Base-by-base conservation (phyloP, 164 flowering plant genomes). In the Tinospora cordifolia region DNA sequence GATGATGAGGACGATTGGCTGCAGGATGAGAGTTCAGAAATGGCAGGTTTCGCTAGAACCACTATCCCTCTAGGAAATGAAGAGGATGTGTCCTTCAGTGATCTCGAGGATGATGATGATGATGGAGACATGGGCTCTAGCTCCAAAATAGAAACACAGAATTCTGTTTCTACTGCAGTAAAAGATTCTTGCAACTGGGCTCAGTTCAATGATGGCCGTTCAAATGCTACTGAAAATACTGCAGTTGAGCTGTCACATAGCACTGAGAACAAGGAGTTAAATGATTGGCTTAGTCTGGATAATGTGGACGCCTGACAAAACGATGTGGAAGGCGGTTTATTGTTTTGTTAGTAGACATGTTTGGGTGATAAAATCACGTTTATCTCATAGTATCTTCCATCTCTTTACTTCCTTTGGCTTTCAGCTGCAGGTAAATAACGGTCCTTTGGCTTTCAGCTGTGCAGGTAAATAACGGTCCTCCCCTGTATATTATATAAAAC, bases 21-120 rank as follows among this genome's bases (percentile, higher is more conserved):
- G 5, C 84, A 92, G 14, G 85, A 92, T 6, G 87, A 84, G 69
- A 80, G 84, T 69, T 75, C 78, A 17, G 91, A 91, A 21, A 66
- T 87, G 19, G 82, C 75, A 40, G 81, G 84, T n/a, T 84, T 76
- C 63, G 58, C 47, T 66, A 76, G 81, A 14, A 71, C 78, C 15
- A 62, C 74, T 6, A 69, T 81, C 60, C 78, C 77, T 25, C 17
- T 84, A 6, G 87, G 80, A 15, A 82, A 84, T 73, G 99, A 85
- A 15, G 99, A 94, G 46, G 97, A 90, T 71, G 86, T 94, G 7
- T 90, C 99, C 21, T 94, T 94, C 75, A 94, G 97, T 81, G 98
- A 94, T 79, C 95, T 94, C 49, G 98, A 94, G 77, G 92, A 90
- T 12, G 94, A 91, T 71, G 94, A 91, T 71, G 90, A 76, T 41